Base-by-base conservation (phyloP, 2,329 filamentous ascomycete species). In the Byssothecium circinans region DNA sequence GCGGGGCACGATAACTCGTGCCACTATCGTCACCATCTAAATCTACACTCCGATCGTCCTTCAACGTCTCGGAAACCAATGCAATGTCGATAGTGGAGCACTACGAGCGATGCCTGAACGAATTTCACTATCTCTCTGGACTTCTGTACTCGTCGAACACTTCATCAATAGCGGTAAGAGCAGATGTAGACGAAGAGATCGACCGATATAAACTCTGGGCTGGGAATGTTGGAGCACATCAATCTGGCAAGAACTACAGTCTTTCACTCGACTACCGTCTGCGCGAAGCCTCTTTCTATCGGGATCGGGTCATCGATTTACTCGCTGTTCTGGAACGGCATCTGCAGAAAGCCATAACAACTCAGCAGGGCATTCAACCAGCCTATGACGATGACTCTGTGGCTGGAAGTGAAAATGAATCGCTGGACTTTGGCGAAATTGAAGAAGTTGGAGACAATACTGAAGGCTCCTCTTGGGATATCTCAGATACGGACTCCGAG, bases 181-280 rank as follows among this genome's bases (percentile, higher is more conserved):
- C 2, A 10, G 23, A 41, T 23, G 15, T 54, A 2, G 27, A 42
- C 14, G 50, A 54, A 4, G 54, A 60, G 23, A 49, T 57, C 20
- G 56, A 57, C 25, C 47, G 47, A 30, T 58, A 58, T 35, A 56
- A 32, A 18, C 18, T 58, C 3, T 60, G 54, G 56, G 54, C 53
- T 14, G 53, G 45, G 3, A 56, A 57, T 39, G 53, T 56, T n/a
- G 54, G 53, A 15, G 54, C 54, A 25, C 43, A 44, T 19, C 46
- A 56, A 30, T 47, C 41, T 2, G 54, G 49, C 8, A 29, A 37
- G 8, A 33, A 30, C 3, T 40, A n/a, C n/a, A n/a, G n/a, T n/a
- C n/a, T 53, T 14, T 59, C 56, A 2, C 22, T 59, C 11, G 54
- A 59, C 36, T 59, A 56, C 37, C 45, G 50, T 8, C 27, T 59